Base-by-base conservation (phyloP, 108 stramenopile species). In the Fragilaria crotonensis region DNA sequence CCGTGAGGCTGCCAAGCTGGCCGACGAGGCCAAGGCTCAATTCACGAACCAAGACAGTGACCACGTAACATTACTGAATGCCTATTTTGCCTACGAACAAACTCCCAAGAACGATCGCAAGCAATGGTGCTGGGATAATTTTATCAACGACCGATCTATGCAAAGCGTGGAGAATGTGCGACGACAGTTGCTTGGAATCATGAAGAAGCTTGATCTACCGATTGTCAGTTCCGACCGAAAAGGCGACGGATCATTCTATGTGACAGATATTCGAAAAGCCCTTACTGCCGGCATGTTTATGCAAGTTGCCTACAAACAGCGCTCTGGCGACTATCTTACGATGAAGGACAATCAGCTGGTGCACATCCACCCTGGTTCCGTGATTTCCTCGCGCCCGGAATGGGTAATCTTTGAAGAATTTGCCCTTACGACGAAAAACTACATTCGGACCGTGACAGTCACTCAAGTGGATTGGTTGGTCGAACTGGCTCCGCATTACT, bases 371-470 rank as follows among this genome's bases (percentile, higher is more conserved):
- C 99, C 99, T 1, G 73, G 92, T 22, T 95, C 93, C 2, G 92
- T 89, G 7, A 73, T 99, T 20, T 79, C 80, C 41, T 75, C 65
- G 48, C 95, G 95, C 64, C 99, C 97, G 3, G 87, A 95, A 48
- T 99, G 99, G 99, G 94, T 97, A 7, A 52, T 98, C 36, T 99
- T 85, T 81, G 96, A 97, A 61, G 99, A 99, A 67, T 99, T 99
- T 75, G 97, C 97, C 2, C 71, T 97, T 53, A 98, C 97, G 1
- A 85, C 91, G 19, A 95, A 97, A 63, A 99, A 99, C 70, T 98
- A 81, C 72, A 97, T 99, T 65, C 78, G 99, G 52, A 99, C 97
- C 3, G 92, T 95, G 25, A 98, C 94, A 1, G 78, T 88, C 4
- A 94, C 96, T 3, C 64, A 86, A 61, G 85, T 85, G 4, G 97